phyloP scores from a whole-genome alignment of 352 stramenopile genomes.

The Pythium apleroticum region DNA sequence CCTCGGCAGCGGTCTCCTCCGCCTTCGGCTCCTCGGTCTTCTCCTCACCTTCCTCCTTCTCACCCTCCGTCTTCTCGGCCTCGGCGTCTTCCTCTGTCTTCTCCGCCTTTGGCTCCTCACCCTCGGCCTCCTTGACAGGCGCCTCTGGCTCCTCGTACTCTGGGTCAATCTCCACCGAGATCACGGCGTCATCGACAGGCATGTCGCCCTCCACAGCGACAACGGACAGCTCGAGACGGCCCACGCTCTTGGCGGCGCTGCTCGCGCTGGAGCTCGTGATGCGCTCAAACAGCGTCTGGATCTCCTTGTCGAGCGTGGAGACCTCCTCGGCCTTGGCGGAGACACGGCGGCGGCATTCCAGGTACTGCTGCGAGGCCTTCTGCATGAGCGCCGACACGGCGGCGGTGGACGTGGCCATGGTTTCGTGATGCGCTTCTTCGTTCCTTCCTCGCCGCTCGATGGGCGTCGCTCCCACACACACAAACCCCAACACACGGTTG shows the following conservation, averaged over 20 bases:
- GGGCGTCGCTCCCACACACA: not conserved
- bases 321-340: slow-evolving; percentile 80
- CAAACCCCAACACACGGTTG: slow-evolving; percentile 11
- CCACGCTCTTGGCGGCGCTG: slow-evolving; percentile 62
- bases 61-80: not conserved
- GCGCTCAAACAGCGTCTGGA: slow-evolving; percentile 67
- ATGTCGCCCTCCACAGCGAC: slow-evolving; percentile 54
- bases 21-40: slow-evolving; percentile 9
- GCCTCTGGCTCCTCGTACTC: slow-evolving; percentile 72
- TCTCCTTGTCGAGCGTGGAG: slow-evolving; percentile 71
- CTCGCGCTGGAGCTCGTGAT: slow-evolving; percentile 52
- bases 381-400: slow-evolving; percentile 67
- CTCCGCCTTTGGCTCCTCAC: not conserved
- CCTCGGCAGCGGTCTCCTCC: slow-evolving; percentile 5
- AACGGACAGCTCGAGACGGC: slow-evolving; percentile 65
- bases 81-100: slow-evolving; percentile 1
- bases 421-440: not conserved
- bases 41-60: not conserved
- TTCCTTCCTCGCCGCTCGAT: slow-evolving; percentile 17
- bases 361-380: slow-evolving; percentile 78
- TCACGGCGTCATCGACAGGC: slow-evolving; percentile 49
- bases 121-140: slow-evolving; percentile 27
- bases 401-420: slow-evolving; percentile 45
- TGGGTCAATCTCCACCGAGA: slow-evolving; percentile 70
- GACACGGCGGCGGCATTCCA: slow-evolving; percentile 76